Evolutionary conservation across 306 rosid species (phyloP).

Genomic region (Medicago lupulina): DNA sequence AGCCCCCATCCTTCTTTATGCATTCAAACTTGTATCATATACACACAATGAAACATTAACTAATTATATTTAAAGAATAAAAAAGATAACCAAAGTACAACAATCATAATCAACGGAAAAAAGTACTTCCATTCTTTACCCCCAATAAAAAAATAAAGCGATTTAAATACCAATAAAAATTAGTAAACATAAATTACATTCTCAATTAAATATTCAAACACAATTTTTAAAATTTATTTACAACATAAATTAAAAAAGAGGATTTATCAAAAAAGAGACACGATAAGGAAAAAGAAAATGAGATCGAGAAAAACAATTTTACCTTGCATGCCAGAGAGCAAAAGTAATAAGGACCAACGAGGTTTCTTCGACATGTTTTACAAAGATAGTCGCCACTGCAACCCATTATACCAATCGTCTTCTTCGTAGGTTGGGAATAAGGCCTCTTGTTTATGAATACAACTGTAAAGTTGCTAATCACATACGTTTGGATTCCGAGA

Average conservation of each 20-base stretch:
- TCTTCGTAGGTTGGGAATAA: neutral
- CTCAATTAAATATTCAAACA: neutral
- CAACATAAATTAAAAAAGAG: no score
- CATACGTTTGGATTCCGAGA: neutral
- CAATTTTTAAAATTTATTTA: no score
- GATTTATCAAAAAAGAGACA: neutral
- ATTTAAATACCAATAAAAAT: no score
- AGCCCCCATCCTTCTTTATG: no score
- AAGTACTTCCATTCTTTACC: neutral
- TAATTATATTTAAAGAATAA: neutral
- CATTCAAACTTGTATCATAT: no score
- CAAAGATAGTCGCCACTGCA: neutral
- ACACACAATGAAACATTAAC: no score
- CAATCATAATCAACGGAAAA: neutral
- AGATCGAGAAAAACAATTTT: neutral
- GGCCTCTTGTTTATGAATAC: neutral
- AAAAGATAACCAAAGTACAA: neutral
- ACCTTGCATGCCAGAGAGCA: constrained; percentile 6
- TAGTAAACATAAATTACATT: no score
- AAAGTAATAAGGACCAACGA: neutral
- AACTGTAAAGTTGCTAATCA: neutral
- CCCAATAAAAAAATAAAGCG: neutral
- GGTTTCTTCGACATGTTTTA: neutral
- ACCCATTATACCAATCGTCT: neutral
- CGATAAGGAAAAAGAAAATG: neutral